phyloP scores from a whole-genome alignment of 768 basidiomycete species.

The Lentinus tigrinus region DNA sequence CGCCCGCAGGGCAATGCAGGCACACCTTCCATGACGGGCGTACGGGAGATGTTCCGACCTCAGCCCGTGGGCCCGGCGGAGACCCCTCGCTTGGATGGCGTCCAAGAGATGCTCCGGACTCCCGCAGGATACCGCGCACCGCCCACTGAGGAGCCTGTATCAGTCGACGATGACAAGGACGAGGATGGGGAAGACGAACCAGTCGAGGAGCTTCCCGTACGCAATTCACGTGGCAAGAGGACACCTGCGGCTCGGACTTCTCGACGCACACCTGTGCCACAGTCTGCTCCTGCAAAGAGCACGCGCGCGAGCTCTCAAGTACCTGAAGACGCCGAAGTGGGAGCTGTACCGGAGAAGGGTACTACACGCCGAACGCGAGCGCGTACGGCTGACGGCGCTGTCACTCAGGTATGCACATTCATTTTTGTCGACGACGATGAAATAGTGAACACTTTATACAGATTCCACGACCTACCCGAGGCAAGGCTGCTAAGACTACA shows the following conservation, averaged over 20 bases:
- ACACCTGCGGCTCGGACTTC: not conserved
- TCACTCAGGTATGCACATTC: constrained; percentile 14
- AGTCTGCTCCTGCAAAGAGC: constrained; percentile 10
- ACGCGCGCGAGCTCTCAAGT: constrained; percentile 12
- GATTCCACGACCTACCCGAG: constrained; percentile 2
- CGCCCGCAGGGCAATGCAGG: constrained; percentile 12
- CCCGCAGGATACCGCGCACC: constrained; percentile 25
- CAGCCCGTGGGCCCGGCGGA: constrained; percentile 6
- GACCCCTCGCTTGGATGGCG: constrained; percentile 36
- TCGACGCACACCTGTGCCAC: constrained; percentile 13
- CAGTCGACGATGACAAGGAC: constrained; percentile 6
- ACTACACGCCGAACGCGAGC: constrained; percentile 20
- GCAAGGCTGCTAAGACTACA: not conserved
- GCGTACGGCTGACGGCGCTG: constrained; percentile 19
- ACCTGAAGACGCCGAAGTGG: constrained; percentile 6
- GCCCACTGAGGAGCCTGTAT: constrained; percentile 3
- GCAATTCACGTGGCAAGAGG: not conserved
- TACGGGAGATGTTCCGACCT: constrained; percentile 34
- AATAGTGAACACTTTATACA: not conserved
- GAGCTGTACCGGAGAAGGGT: constrained; percentile 1
- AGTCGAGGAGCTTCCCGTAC: constrained; percentile 1
- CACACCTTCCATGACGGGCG: constrained; percentile 28
- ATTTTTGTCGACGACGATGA: not conserved
- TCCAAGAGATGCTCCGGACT: constrained; percentile 33
- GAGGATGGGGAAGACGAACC: constrained; percentile 13